Evolutionary conservation across 2,329 filamentous ascomycete species (phyloP).

Genomic region (Botrytis deweyae): DNA sequence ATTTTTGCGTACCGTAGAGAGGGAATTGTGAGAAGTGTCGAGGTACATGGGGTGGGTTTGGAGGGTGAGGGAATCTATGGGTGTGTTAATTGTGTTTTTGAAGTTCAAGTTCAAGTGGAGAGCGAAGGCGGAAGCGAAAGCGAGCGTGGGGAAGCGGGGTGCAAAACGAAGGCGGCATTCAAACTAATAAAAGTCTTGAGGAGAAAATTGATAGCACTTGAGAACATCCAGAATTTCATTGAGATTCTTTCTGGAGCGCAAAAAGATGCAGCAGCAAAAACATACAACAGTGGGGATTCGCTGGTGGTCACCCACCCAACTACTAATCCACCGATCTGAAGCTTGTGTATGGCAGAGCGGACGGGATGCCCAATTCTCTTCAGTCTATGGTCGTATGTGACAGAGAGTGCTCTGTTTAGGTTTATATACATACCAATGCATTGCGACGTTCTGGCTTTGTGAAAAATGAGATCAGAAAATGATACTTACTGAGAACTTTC

Average conservation of each 20-base stretch:
- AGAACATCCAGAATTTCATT: neutral
- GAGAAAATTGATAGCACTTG: neutral
- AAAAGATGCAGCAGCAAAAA: neutral
- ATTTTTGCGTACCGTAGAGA: conserved; percentile 68
- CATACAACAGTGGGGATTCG: conserved; percentile 19
- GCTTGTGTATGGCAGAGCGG: conserved; percentile 6
- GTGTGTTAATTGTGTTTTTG: conserved; percentile 5
- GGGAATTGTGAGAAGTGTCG: conserved; percentile 75
- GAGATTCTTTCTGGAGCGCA: neutral
- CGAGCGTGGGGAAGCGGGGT: too few relatives aligned
- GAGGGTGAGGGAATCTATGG: conserved; percentile 70
- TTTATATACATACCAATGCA: neutral
- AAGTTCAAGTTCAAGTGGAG: neutral
- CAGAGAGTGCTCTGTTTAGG: rapidly evolving
- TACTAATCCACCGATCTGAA: conserved; percentile 20
- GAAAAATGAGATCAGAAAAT: neutral
- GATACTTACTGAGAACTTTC: conserved; percentile 67
- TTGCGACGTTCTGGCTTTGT: neutral
- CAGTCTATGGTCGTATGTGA: conserved; percentile 22
- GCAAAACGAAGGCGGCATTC: neutral
- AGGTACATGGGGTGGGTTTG: conserved; percentile 83
- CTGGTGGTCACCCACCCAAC: conserved; percentile 20
- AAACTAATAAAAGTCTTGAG: neutral
- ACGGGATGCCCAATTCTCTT: conserved; percentile 20
- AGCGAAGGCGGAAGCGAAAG: too few relatives aligned